These are phyloP conservation scores for Trichopus zeylanicus DNA, from an alignment of 116 monocot species.

Conservation along the genomic window DNA sequence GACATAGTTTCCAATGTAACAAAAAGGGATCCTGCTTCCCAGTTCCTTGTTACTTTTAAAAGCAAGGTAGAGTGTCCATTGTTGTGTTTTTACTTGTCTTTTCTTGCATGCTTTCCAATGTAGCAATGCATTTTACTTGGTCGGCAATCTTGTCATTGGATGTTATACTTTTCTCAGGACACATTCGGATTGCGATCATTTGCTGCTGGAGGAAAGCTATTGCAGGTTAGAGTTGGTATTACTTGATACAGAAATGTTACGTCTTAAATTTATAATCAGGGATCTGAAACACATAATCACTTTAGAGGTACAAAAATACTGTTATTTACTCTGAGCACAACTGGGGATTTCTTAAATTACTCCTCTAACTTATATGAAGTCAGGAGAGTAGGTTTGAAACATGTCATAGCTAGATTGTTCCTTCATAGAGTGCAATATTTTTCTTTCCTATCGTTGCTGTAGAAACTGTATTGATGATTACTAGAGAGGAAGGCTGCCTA, in stretches of 20 bases:
- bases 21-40: conserved; percentile 90
- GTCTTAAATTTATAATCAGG: not conserved
- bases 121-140: not conserved
- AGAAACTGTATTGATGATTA: too few relatives aligned
- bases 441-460: too few relatives aligned
- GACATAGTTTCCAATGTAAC: conserved; percentile 71
- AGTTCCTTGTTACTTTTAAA: conserved; percentile 71
- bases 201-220: conserved; percentile 84
- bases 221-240: conserved; percentile 48
- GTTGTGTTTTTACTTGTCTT: not conserved
- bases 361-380: too few relatives aligned
- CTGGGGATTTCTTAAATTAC: too few relatives aligned
- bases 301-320: too few relatives aligned
- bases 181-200: conserved; percentile 77
- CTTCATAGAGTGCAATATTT: too few relatives aligned
- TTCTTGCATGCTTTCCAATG: not conserved
- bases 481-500: too few relatives aligned
- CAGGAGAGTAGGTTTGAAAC: too few relatives aligned
- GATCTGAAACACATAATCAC: not conserved
- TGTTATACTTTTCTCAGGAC: conserved; percentile 44
- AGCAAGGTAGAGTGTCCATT: conserved; percentile 54
- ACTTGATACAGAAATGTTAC: not conserved
- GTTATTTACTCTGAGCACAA: too few relatives aligned
- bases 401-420: too few relatives aligned
- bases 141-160: not conserved